Conservation (phyloP, 129 eudicot genomes). For the Cynara cardunculus region DNA sequence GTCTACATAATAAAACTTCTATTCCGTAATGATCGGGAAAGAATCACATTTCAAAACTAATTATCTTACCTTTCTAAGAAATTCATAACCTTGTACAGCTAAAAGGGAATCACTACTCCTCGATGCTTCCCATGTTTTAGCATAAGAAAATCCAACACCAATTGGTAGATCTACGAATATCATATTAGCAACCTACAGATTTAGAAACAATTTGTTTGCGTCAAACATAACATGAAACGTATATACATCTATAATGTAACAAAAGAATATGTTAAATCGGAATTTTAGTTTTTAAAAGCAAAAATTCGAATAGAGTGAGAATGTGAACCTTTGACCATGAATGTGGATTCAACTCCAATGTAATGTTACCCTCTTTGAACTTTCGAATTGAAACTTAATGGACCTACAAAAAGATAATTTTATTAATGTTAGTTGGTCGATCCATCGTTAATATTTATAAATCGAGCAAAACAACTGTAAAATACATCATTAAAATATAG, state of each 20-base stretch:
- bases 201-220: background rate
- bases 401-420: constrained; percentile 20
- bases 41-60: too few species aligned
- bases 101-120: constrained; percentile 23
- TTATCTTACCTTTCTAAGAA: constrained; percentile 25
- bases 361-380: background rate
- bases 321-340: constrained; percentile 40
- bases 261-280: background rate
- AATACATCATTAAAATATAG: too few species aligned
- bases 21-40: background rate
- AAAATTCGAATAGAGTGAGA: background rate
- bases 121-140: constrained; percentile 18
- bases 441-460: background rate
- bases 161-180: constrained; percentile 31
- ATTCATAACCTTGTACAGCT: constrained; percentile 23
- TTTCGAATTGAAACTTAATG: constrained; percentile 15
- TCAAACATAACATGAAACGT: background rate
- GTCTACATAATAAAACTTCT: background rate
- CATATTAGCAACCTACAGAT: constrained; percentile 33
- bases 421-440: background rate
- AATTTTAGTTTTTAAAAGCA: background rate
- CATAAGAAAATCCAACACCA: constrained; percentile 36
- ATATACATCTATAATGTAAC: background rate
- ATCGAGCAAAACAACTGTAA: background rate
- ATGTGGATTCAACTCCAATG: constrained; percentile 26